These are phyloP conservation scores for Nitzschia sp. DNA, from an alignment of 108 stramenopile species.

Conservation along the genomic window DNA sequence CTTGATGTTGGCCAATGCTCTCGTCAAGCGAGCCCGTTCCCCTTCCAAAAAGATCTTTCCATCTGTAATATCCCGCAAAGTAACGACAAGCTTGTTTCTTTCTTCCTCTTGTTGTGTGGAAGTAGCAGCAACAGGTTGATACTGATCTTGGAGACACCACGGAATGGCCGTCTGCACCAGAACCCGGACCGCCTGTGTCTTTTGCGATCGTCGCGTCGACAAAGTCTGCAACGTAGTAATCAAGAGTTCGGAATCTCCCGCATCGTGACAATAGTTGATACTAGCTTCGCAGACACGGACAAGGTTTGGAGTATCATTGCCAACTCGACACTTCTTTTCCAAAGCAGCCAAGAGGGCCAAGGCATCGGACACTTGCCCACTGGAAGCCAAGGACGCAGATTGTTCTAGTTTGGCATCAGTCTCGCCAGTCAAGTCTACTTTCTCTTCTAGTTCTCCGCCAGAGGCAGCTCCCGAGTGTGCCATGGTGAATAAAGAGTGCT, in stretches of 20 bases:
- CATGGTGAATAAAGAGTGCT: constrained; percentile 22
- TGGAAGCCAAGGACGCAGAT: constrained; percentile 45
- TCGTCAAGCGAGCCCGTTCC: constrained; percentile 89
- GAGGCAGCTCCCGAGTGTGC: constrained; percentile 63
- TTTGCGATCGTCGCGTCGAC: constrained; percentile 76
- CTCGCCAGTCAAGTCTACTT: constrained; percentile 75
- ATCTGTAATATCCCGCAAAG: constrained; percentile 91
- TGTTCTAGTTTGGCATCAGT: constrained; percentile 77
- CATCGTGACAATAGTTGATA: constrained; percentile 60
- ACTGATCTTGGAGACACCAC: constrained; percentile 57
- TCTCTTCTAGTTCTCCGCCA: constrained; percentile 87
- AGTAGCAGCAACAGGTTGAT: constrained; percentile 41
- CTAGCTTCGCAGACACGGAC: constrained; percentile 68
- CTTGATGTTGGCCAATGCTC: constrained; percentile 75
- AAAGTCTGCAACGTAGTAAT: constrained; percentile 64
- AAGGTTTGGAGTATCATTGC: constrained; percentile 79
- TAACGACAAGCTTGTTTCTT: constrained; percentile 74
- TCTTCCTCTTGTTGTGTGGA: constrained; percentile 14
- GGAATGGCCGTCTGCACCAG: constrained; percentile 67
- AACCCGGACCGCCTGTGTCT: constrained; percentile 66
- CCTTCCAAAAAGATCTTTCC: constrained; percentile 98
- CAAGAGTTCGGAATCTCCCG: constrained; percentile 54
- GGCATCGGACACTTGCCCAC: constrained; percentile 57
- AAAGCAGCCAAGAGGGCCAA: constrained; percentile 70
- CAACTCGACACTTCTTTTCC: constrained; percentile 84